A percentile compares a stretch with the other conserved stretches of the same genome.
These are phyloP conservation scores for Citrullus colocynthis DNA, from an alignment of 306 rosid species.

Conservation along the genomic window DNA sequence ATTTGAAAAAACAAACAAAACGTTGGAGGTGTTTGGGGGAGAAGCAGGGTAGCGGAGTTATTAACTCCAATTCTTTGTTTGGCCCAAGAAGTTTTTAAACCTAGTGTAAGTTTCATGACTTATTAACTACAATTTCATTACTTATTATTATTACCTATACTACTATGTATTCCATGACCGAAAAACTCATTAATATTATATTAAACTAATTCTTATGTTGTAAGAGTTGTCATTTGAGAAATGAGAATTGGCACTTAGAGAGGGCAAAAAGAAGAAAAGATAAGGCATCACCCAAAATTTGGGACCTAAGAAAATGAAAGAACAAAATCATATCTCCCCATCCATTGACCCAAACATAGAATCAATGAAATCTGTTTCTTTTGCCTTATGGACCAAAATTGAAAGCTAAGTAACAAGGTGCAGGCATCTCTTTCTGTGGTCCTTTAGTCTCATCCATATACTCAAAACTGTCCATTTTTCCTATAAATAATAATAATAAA, in stretches of 20 bases:
- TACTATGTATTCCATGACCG: no score
- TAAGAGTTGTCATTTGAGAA: background rate
- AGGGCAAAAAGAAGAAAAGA: background rate
- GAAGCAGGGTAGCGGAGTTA: no score
- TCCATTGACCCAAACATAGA: constrained; percentile 41
- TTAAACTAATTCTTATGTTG: background rate
- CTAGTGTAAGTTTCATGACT: no score
- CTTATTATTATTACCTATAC: no score
- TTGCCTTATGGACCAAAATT: constrained; percentile 20
- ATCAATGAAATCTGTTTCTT: constrained; percentile 47
- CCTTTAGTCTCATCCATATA: background rate
- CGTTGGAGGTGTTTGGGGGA: no score
- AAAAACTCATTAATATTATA: no score
- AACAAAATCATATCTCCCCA: constrained; percentile 33
- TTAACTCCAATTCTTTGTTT: no score
- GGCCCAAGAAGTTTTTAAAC: no score
- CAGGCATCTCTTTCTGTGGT: background rate
- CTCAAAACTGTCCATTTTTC: background rate
- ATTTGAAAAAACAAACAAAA: no score
- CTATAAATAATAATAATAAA: background rate
- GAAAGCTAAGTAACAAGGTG: constrained; percentile 2
- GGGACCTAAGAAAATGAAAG: constrained; percentile 48
- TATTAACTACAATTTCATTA: no score
- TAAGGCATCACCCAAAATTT: background rate
- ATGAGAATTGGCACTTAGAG: background rate